Percentiles rank a stretch among this genome's conserved stretches.
These are phyloP conservation scores for Ganoderma sp. DNA, from an alignment of 1,284 basidiomycete species.

Conservation along the genomic window DNA sequence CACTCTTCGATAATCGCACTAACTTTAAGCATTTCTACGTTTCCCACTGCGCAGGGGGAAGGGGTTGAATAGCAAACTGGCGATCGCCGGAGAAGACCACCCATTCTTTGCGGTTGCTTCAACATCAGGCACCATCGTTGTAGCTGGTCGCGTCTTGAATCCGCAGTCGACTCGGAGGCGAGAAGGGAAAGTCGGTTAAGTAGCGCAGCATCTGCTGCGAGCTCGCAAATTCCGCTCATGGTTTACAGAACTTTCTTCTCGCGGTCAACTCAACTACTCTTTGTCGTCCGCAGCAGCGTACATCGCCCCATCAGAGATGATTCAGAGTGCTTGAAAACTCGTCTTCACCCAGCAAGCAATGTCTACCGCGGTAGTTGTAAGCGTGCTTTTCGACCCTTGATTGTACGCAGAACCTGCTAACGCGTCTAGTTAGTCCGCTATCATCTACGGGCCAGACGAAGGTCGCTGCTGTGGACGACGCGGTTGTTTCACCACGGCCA, in stretches of 20 bases:
- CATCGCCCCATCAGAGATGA: background rate
- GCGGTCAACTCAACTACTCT: background rate
- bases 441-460: no score
- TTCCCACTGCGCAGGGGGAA: background rate
- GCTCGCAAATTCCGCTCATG: background rate
- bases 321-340: background rate
- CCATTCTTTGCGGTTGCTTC: background rate
- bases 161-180: background rate
- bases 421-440: no score
- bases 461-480: no score
- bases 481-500: background rate
- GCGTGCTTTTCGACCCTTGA: background rate
- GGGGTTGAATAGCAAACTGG: background rate
- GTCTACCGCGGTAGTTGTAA: background rate
- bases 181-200: background rate
- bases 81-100: background rate
- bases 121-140: background rate
- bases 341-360: background rate
- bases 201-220: background rate
- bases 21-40: no score
- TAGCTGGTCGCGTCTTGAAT: background rate
- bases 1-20: background rate
- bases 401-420: background rate
- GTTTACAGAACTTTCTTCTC: background rate
- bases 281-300: background rate